phyloP scores from a whole-genome alignment of 169 alveolate species.

The Plasmodium sp. region DNA sequence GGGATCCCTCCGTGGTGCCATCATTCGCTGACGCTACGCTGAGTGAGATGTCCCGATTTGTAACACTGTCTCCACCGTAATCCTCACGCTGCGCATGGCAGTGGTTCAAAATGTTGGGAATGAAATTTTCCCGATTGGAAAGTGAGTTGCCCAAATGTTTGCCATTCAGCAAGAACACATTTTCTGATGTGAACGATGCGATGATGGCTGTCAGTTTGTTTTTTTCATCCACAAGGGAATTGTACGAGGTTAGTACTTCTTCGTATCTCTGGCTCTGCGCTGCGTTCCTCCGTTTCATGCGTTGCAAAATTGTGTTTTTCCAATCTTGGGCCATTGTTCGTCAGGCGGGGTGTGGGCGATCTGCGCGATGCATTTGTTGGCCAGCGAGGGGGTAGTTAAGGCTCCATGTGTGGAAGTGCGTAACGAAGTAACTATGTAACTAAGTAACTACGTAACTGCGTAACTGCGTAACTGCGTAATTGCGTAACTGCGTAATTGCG shows the following conservation, averaged over 20 bases:
- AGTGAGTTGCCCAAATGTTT: background rate
- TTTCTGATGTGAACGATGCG: conserved; percentile 51
- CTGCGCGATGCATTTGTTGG: background rate
- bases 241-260: conserved; percentile 24
- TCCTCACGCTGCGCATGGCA: background rate
- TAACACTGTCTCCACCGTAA: background rate
- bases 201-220: conserved; percentile 55
- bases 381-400: background rate
- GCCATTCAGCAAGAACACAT: conserved; percentile 20
- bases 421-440: no score
- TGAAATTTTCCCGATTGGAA: background rate
- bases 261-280: conserved; percentile 36
- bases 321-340: conserved; percentile 37
- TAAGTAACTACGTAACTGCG: no score
- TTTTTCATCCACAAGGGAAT: conserved; percentile 65
- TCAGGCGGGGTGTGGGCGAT: background rate
- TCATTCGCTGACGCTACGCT: background rate
- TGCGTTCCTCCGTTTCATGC: conserved; percentile 33
- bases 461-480: background rate
- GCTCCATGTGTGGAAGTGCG: background rate
- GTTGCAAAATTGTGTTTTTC: conserved; percentile 36
- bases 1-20: background rate
- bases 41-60: background rate
- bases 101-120: background rate
- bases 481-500: no score